Evolutionary conservation across 148 eudicot genomes (phyloP).

Genomic region (Bassia scoparia): DNA sequence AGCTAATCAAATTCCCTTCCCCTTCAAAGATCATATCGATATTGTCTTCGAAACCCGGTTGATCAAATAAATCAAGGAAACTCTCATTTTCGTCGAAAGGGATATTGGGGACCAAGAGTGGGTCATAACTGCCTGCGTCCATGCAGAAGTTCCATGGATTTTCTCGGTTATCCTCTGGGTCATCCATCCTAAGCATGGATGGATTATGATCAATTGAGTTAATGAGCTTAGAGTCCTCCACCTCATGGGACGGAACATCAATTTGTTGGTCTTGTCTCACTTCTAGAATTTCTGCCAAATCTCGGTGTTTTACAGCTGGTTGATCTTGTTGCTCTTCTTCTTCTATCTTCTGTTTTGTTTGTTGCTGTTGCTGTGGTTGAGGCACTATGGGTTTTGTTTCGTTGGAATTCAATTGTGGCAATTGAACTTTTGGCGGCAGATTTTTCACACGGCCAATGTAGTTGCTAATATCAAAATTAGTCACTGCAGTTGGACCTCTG

Average conservation of each 20-base stretch:
- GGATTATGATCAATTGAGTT: slow-evolving; percentile 22
- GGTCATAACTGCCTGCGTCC: slow-evolving; percentile 37
- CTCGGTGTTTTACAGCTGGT: slow-evolving; percentile 17
- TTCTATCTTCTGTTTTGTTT: slow-evolving; percentile 1
- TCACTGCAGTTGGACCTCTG: slow-evolving; percentile 86
- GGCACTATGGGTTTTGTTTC: slow-evolving; percentile 9
- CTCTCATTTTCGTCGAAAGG: slow-evolving; percentile 42
- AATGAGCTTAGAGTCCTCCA: slow-evolving; percentile 26
- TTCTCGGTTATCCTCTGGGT: slow-evolving; percentile 32
- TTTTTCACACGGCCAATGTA: slow-evolving; percentile 56
- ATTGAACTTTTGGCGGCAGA: slow-evolving; percentile 17
- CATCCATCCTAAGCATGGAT: slow-evolving; percentile 31
- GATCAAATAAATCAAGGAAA: slow-evolving; percentile 46
- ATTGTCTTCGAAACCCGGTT: slow-evolving; percentile 53
- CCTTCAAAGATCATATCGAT: slow-evolving; percentile 60
- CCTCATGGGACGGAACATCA: slow-evolving; percentile 24
- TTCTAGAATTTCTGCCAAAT: slow-evolving; percentile 13
- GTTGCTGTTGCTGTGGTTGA: slow-evolving; percentile 10
- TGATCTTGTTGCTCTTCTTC: slow-evolving; percentile 27
- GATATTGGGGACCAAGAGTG: slow-evolving; percentile 46
- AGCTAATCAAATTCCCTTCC: slow-evolving; percentile 21
- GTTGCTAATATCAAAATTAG: slow-evolving; percentile 78
- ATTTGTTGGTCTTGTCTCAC: slow-evolving; percentile 22
- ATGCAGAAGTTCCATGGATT: slow-evolving; percentile 74
- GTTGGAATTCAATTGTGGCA: slow-evolving; percentile 16